Evolutionary conservation across 202 grass and related monocot species (phyloP).

Genomic region (Carex arenaria): DNA sequence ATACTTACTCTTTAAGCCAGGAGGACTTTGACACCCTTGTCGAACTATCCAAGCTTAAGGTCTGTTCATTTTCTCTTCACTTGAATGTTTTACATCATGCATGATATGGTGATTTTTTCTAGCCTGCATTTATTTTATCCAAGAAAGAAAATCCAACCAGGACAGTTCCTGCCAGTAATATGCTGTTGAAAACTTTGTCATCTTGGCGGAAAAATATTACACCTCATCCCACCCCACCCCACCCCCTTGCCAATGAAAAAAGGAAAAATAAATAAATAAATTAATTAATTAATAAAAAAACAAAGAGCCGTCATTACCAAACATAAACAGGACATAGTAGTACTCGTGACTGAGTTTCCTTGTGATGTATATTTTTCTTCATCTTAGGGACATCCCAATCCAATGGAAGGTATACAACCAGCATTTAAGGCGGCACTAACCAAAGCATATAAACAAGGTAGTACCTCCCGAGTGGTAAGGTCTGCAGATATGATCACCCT

Average conservation of each 20-base stretch:
- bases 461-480: constrained; percentile 63
- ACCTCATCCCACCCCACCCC: not conserved
- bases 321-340: not conserved
- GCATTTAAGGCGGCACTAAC: constrained; percentile 92
- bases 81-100: not conserved
- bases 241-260: not conserved
- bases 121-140: not conserved
- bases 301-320: not conserved
- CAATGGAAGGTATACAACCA: constrained; percentile 86
- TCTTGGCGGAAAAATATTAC: not conserved
- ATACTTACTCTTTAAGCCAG: constrained; percentile 89
- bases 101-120: not conserved
- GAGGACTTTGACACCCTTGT: constrained; percentile 94
- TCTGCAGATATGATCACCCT: constrained; percentile 83
- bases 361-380: constrained; percentile 18
- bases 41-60: constrained; percentile 92
- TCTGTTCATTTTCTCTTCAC: constrained; percentile 17
- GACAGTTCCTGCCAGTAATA: not conserved
- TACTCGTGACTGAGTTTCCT: not conserved
- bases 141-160: not conserved
- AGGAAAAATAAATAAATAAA: not conserved
- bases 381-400: constrained; percentile 66
- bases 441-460: constrained; percentile 92
- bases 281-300: too few relatives aligned
- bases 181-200: not conserved